Percentiles rank a stretch among this genome's conserved stretches.
These are phyloP conservation scores for Hyphopichia pseudoburtonii DNA, from an alignment of 1,139 yeast genomes.

Conservation along the genomic window DNA sequence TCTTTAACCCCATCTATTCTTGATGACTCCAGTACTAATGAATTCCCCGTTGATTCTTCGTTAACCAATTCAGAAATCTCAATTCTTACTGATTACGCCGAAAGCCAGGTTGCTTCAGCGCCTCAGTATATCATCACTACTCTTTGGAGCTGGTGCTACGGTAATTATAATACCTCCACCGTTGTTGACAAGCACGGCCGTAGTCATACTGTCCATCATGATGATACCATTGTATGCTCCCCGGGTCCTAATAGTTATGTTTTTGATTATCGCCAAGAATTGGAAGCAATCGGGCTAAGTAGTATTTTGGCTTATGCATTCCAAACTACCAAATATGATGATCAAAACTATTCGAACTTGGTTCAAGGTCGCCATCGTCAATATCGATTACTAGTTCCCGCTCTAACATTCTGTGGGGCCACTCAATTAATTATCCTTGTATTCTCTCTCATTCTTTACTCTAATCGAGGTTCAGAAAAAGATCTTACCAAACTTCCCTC, in stretches of 20 bases:
- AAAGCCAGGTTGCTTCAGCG: constrained; percentile 45
- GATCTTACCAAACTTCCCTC: constrained; percentile 32
- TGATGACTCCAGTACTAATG: constrained; percentile 12
- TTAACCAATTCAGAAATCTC: constrained; percentile 53
- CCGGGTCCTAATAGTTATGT: constrained; percentile 17
- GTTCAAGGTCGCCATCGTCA: constrained; percentile 17
- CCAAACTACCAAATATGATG: constrained; percentile 19
- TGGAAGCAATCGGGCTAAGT: constrained; percentile 39
- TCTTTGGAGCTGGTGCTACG: constrained; percentile 48
- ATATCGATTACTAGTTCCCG: constrained; percentile 23
- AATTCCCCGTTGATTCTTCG: constrained; percentile 33
- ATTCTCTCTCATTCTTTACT: constrained; percentile 33
- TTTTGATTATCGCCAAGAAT: constrained; percentile 47
- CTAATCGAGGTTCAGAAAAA: constrained; percentile 27
- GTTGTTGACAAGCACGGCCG: constrained; percentile 14
- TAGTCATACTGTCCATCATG: constrained; percentile 11
- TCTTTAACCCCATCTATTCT: constrained; percentile 17
- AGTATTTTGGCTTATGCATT: constrained; percentile 51
- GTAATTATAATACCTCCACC: constrained; percentile 33
- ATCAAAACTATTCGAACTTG: constrained; percentile 16
- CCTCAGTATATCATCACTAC: constrained; percentile 51
- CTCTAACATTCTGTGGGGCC: constrained; percentile 23
- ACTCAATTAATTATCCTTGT: constrained; percentile 27
- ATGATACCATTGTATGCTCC: constrained; percentile 24
- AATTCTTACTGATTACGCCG: constrained; percentile 47